Base-by-base conservation (phyloP, 305 asterid species). In the Plantago coronopus region DNA sequence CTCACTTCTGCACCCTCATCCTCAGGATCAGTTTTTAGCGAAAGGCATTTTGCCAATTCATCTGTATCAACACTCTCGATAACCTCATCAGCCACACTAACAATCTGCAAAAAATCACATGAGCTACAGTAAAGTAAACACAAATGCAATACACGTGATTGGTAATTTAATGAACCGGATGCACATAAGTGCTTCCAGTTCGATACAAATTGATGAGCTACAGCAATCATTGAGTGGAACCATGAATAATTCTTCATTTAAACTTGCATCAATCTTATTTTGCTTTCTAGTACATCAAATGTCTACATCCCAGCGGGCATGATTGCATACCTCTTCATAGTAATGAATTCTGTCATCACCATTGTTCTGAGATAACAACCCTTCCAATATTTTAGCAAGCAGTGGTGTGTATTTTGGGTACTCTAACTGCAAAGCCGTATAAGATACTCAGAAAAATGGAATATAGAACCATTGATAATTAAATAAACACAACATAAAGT, bases 371-470 rank as follows among this genome's bases (percentile, higher is more conserved):
- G 90, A 81, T 64, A 82, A 76, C 76, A 85, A 66, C 51, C 83
- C 88, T 68, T 93, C 99, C 86, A 93, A 72, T 76, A 89, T 77
- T 77, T 93, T 89, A 59, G 94, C 85, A 77, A 93, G 96, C 87
- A 93, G 72, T 42, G 96, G 87, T 27, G 99, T 85, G 76, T 89
- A 87, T 37, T 83, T 83, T 23, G 95, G 96, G 78, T 87, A 93
- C 73, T 93, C 96, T 10, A 83, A 69, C 99, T 93, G 95, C 78
- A 64, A 80, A 76, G 83, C 85, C 80, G 67, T 59, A 67, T 42
- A 38, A 58, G 54, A 25, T 21, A 71, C 19, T 66, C 67, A 37
- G 0, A 37, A 1, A 37, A 37, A 37, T 17, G 53, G 68, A 65
- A 48, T 2, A 23, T 45, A 43, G 68, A 57, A 65, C 22, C 59